These are phyloP conservation scores for Podaxis pistillaris DNA, from an alignment of 768 basidiomycete species.

Conservation along the genomic window DNA sequence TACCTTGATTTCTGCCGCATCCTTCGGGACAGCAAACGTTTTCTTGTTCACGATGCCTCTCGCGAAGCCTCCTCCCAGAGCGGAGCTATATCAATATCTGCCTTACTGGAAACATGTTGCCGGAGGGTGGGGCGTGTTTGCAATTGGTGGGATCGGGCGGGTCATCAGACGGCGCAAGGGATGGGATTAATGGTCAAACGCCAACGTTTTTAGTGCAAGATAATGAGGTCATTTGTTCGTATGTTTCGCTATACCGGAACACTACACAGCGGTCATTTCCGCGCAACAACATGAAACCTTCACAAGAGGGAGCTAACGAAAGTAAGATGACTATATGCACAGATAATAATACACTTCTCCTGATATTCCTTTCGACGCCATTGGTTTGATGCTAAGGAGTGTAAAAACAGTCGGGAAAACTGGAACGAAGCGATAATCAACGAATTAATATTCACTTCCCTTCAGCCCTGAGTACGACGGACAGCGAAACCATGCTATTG, in stretches of 20 bases:
- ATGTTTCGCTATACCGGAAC: not conserved
- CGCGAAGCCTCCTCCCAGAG: conserved; percentile 41
- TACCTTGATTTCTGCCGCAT: conserved; percentile 18
- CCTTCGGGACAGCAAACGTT: conserved; percentile 51
- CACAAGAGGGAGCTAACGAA: not conserved
- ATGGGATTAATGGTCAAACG: not conserved
- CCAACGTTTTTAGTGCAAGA: not conserved
- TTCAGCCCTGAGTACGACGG: not conserved
- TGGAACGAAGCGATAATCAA: not conserved
- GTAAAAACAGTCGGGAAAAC: not conserved
- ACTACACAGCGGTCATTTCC: not conserved
- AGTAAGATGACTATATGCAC: not conserved
- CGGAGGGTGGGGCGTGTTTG: conserved; percentile 28
- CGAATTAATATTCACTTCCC: not conserved
- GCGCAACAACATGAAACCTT: not conserved
- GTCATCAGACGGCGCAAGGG: not conserved
- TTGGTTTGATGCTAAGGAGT: not conserved
- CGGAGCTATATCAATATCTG: conserved; percentile 40
- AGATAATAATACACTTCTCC: not conserved
- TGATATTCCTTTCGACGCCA: not conserved
- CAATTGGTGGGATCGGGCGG: conserved; percentile 31
- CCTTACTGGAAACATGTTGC: conserved; percentile 47
- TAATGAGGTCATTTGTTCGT: not conserved
- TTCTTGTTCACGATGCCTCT: conserved; percentile 50
- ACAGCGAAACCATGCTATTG: not conserved